Evolutionary conservation across 352 stramenopile species (phyloP).

Genomic region (Pythium rishiriense): DNA sequence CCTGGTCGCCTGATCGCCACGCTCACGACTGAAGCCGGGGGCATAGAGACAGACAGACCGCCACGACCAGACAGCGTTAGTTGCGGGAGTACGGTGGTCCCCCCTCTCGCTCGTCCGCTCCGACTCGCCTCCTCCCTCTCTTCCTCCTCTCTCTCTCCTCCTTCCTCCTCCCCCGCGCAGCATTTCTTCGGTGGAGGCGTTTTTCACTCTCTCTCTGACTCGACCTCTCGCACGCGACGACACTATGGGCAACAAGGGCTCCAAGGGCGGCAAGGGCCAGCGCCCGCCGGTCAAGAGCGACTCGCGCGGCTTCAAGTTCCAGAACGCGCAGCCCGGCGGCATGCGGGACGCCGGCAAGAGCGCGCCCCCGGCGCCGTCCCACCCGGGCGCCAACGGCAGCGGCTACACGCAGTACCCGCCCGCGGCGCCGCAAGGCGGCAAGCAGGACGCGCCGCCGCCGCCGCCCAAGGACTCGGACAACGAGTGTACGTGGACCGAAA

Average conservation of each 20-base stretch:
- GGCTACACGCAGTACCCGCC: constrained; percentile 27
- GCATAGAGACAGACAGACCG: constrained; percentile 21
- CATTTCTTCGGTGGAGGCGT: not conserved
- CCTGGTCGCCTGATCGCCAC: constrained; percentile 22
- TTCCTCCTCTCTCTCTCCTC: constrained; percentile 5
- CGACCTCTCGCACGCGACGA: constrained; percentile 5
- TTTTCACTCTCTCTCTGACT: constrained; percentile 19
- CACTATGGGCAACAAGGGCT: constrained; percentile 84
- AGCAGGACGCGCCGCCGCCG: constrained; percentile 10
- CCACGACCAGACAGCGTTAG: constrained; percentile 14
- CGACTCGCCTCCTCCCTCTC: constrained; percentile 15
- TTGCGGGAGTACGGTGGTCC: not conserved
- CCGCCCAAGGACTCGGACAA: constrained; percentile 38
- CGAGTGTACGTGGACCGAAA: constrained; percentile 18
- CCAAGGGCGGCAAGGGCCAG: constrained; percentile 61
- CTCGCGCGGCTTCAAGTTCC: constrained; percentile 79
- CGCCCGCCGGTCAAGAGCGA: constrained; percentile 84
- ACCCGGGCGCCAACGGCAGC: constrained; percentile 24
- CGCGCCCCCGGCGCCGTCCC: constrained; percentile 68
- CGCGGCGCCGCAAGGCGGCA: not conserved
- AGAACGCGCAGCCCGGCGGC: constrained; percentile 41
- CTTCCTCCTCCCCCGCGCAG: not conserved
- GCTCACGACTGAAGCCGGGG: constrained; percentile 6
- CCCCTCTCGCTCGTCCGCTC: constrained; percentile 12
- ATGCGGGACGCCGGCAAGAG: constrained; percentile 68